Conservation (phyloP, 192 early-diverging fungal species). For the Coemansia sp. region DNA sequence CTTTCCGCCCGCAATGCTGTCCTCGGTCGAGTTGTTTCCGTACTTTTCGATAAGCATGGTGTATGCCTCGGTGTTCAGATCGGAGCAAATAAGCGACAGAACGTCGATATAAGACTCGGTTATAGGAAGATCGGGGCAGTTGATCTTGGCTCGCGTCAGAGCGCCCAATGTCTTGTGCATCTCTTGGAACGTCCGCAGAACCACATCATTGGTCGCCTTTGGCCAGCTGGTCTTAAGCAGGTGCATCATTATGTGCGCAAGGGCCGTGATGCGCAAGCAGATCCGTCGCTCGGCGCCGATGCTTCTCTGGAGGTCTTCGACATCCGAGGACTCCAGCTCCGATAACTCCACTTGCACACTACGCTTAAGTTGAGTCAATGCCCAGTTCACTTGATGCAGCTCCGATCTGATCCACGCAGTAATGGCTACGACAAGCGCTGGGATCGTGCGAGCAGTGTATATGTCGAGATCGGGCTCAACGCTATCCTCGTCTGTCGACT, state of each 20-base stretch:
- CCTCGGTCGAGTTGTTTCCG: slow-evolving; percentile 11
- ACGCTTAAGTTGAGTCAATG: slow-evolving; percentile 19
- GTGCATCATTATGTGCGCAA: slow-evolving; percentile 24
- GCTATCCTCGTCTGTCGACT: slow-evolving; percentile 5
- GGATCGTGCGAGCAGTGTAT: slow-evolving; percentile 25
- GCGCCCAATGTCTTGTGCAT: slow-evolving; percentile 22
- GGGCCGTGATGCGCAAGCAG: slow-evolving; percentile 18
- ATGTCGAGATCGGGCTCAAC: slow-evolving; percentile 19
- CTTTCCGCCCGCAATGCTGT: background rate
- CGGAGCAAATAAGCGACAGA: slow-evolving; percentile 26
- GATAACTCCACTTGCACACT: slow-evolving; percentile 12
- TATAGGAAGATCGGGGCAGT: slow-evolving; percentile 17
- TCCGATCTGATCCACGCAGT: slow-evolving; percentile 28
- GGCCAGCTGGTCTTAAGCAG: slow-evolving; percentile 18
- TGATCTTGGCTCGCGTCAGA: slow-evolving; percentile 30
- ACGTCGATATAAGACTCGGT: slow-evolving; percentile 34
- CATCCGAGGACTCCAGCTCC: slow-evolving; percentile 2
- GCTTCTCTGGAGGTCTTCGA: slow-evolving; percentile 21
- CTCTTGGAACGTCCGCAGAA: slow-evolving; percentile 28
- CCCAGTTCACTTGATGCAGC: slow-evolving; percentile 37
- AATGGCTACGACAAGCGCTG: slow-evolving; percentile 11
- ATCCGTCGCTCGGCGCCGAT: slow-evolving; percentile 31
- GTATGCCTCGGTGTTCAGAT: slow-evolving; percentile 29
- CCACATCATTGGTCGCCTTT: slow-evolving; percentile 17
- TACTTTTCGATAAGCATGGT: slow-evolving; percentile 25